Conservation (phyloP, 345 rosid genomes). For the Garcia nutans region DNA sequence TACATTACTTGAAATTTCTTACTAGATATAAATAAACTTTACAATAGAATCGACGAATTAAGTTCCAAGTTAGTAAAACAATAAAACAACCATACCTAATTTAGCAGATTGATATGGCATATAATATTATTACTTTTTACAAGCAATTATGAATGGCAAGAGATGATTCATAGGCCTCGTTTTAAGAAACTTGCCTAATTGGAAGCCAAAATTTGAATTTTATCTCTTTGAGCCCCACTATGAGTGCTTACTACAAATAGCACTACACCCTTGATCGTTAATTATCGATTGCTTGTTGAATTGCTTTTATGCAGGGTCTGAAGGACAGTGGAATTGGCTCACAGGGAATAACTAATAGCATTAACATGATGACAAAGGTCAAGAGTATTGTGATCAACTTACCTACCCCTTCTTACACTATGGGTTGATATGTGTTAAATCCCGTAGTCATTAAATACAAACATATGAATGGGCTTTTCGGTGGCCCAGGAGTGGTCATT, state of each 20-base stretch:
- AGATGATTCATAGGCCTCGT: too few species aligned
- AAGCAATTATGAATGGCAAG: too few species aligned
- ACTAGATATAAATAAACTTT: neutral
- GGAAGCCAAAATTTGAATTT: neutral
- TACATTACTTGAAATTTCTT: neutral
- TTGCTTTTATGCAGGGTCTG: conserved; percentile 53
- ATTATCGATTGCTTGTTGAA: too few species aligned
- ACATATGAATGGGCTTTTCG: too few species aligned
- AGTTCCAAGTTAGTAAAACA: neutral
- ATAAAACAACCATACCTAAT: neutral
- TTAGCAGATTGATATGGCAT: neutral
- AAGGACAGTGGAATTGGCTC: conserved; percentile 98
- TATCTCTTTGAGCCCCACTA: neutral
- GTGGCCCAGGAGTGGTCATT: too few species aligned
- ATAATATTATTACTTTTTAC: too few species aligned
- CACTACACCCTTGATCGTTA: too few species aligned
- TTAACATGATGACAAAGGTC: conserved; percentile 85
- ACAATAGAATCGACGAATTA: neutral
- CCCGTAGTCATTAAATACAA: too few species aligned
- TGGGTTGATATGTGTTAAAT: conserved; percentile 46
- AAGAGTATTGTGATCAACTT: conserved; percentile 88
- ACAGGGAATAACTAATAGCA: conserved; percentile 91
- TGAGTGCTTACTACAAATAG: too few species aligned
- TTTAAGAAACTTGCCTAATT: neutral
- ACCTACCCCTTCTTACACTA: conserved; percentile 82